Conservation (phyloP, 345 rosid species). For the Clarkia xantiana region DNA sequence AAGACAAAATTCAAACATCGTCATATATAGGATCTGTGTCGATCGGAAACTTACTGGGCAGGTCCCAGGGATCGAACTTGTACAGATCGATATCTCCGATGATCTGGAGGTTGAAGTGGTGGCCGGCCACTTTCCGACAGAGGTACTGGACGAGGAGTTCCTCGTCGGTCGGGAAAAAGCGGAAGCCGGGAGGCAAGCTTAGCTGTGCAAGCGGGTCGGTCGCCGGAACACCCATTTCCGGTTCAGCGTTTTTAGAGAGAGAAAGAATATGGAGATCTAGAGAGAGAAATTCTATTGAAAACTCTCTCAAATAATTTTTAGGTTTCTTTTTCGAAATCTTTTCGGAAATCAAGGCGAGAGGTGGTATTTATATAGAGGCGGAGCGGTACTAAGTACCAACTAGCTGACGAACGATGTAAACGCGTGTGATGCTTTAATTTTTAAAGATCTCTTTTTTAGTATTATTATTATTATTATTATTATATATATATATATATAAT, state of each 20-base stretch:
- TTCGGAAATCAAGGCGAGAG: neutral
- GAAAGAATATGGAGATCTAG: neutral
- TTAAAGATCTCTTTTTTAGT: too few relatives aligned
- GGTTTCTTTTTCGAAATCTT: neutral
- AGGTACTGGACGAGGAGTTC: constrained; percentile 86
- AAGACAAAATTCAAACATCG: neutral
- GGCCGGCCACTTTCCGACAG: constrained; percentile 72
- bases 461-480: too few relatives aligned
- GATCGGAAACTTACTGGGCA: constrained; percentile 43
- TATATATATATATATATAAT: too few relatives aligned
- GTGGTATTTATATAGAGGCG: constrained; percentile 18
- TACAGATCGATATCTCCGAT: constrained; percentile 83
- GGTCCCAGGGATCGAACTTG: constrained; percentile 82
- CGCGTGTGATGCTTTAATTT: too few relatives aligned
- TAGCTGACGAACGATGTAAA: too few relatives aligned
- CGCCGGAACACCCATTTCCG: constrained; percentile 52
- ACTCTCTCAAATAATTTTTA: neutral
- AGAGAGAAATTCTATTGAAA: neutral
- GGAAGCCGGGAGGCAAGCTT: constrained; percentile 90
- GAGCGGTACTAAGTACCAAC: neutral
- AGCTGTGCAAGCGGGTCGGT: constrained; percentile 61
- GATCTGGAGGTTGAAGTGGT: constrained; percentile 48
- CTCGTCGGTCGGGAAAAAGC: constrained; percentile 93
- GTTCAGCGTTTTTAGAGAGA: neutral
- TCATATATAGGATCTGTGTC: neutral